Evolutionary conservation across 2,329 filamentous ascomycete species (phyloP).

Genomic region (Hypomyces rosellus): DNA sequence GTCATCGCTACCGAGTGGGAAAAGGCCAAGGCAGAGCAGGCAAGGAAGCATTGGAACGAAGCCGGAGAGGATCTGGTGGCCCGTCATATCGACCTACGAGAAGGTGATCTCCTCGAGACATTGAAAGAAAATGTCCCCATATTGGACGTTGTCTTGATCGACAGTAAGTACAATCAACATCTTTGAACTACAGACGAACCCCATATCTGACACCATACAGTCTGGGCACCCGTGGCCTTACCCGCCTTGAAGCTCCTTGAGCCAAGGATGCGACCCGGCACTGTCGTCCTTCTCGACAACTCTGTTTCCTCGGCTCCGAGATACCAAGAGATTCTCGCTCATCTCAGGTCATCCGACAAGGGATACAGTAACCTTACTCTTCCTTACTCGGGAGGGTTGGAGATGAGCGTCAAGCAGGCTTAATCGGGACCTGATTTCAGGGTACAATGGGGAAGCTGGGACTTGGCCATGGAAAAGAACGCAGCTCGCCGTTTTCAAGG

Average conservation of each 20-base stretch:
- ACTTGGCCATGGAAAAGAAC: too few relatives aligned
- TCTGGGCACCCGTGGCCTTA: slow-evolving; percentile 50
- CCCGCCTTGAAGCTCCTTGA: slow-evolving; percentile 43
- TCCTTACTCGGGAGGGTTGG: slow-evolving; percentile 26
- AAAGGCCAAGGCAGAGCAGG: slow-evolving; percentile 42
- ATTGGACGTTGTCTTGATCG: slow-evolving; percentile 49
- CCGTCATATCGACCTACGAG: slow-evolving; percentile 47
- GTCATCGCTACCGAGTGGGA: slow-evolving; percentile 60
- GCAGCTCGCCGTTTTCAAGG: too few relatives aligned
- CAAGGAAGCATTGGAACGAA: slow-evolving; percentile 47
- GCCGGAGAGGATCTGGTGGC: slow-evolving; percentile 41
- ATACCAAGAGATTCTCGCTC: slow-evolving; percentile 42
- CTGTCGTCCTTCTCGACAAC: slow-evolving; percentile 46
- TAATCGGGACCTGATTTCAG: too few relatives aligned
- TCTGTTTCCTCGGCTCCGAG: slow-evolving; percentile 29
- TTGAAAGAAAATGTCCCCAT: slow-evolving; percentile 22
- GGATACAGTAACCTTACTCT: slow-evolving; percentile 37
- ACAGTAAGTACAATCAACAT: slow-evolving; percentile 30
- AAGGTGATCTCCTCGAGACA: slow-evolving; percentile 52
- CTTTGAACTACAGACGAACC: neutral
- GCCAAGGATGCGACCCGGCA: slow-evolving; percentile 38
- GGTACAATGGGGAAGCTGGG: neutral
- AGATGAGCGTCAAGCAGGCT: slow-evolving; percentile 12
- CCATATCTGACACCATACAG: slow-evolving; percentile 23
- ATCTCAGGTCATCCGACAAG: slow-evolving; percentile 38